Percentiles rank a stretch among this genome's conserved stretches.
phyloP scores from a whole-genome alignment of 2,329 filamentous ascomycete genomes.

The Penicillium expansum region DNA sequence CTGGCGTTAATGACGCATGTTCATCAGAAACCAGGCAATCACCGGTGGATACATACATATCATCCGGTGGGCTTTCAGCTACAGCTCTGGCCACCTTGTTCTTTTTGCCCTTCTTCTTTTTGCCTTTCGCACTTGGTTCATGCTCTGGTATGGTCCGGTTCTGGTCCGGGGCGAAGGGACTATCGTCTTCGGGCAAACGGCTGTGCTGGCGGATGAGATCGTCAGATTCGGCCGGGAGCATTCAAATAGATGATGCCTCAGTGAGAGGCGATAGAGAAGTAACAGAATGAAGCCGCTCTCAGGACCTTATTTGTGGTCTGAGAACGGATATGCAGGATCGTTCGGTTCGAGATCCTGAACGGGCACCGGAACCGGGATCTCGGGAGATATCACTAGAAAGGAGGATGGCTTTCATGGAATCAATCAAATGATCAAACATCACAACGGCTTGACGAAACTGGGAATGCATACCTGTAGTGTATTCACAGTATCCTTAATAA shows the following conservation, averaged over 20 bases:
- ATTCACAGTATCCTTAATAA: background rate
- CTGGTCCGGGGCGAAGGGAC: constrained; percentile 28
- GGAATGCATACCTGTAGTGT: constrained; percentile 12
- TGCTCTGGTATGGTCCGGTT: constrained; percentile 30
- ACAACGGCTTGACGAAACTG: background rate
- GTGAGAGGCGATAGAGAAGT: constrained; percentile 25
- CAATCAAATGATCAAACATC: constrained; percentile 3
- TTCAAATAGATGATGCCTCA: constrained; percentile 39
- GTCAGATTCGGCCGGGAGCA: constrained; percentile 44
- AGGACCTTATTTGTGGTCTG: constrained; percentile 31
- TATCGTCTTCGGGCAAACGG: constrained; percentile 36
- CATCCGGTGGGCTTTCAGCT: constrained; percentile 33
- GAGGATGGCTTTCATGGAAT: constrained; percentile 5
- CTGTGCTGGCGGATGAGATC: constrained; percentile 38
- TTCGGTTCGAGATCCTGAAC: constrained; percentile 1
- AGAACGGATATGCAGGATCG: constrained; percentile 29
- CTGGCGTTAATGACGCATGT: constrained; percentile 11
- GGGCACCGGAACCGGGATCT: background rate
- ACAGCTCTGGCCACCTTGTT: constrained; percentile 35
- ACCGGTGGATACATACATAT: constrained; percentile 33
- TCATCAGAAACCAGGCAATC: background rate
- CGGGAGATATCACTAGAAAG: constrained; percentile 10
- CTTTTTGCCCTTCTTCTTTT: constrained; percentile 44
- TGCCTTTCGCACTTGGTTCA: constrained; percentile 35
- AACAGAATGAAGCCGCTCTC: constrained; percentile 28